These are phyloP conservation scores for Gloeopeniophorella convolvens DNA, from an alignment of 768 basidiomycete genomes.

Conservation along the genomic window DNA sequence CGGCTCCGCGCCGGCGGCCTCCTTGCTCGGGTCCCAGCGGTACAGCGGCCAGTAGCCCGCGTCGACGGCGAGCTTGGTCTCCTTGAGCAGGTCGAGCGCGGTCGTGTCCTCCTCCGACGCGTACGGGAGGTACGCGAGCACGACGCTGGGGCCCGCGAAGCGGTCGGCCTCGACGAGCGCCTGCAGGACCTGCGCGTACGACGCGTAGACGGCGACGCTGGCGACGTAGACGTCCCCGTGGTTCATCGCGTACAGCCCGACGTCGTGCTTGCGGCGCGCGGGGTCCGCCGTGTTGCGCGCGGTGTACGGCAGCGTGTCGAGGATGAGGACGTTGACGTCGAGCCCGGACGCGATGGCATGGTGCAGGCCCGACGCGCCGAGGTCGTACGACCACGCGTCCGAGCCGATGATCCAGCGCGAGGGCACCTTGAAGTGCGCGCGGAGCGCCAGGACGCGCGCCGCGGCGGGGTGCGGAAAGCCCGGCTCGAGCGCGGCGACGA, in stretches of 20 bases:
- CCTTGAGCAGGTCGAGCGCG: constrained; percentile 89
- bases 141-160: constrained; percentile 83
- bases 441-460: constrained; percentile 51
- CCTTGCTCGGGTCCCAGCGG: constrained; percentile 92
- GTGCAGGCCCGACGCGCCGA: constrained; percentile 92
- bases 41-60: constrained; percentile 98
- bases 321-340: constrained; percentile 91
- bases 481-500: constrained; percentile 45
- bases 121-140: constrained; percentile 94
- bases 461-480: constrained; percentile 38
- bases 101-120: constrained; percentile 62
- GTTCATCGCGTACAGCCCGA: constrained; percentile 97
- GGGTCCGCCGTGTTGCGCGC: constrained; percentile 62
- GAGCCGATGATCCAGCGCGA: constrained; percentile 98
- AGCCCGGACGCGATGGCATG: constrained; percentile 88
- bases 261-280: constrained; percentile 86
- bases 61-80: constrained; percentile 95
- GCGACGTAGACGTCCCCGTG: constrained; percentile 96
- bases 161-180: constrained; percentile 85
- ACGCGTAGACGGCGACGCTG: constrained; percentile 91
- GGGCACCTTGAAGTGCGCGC: constrained; percentile 53
- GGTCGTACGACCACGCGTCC: constrained; percentile 96
- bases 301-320: constrained; percentile 90
- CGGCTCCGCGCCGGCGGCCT: constrained; percentile 66
- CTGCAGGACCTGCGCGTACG: constrained; percentile 91